These are phyloP conservation scores for Neospermospora avenae DNA, from an alignment of 2,329 filamentous ascomycete species.

Conservation along the genomic window DNA sequence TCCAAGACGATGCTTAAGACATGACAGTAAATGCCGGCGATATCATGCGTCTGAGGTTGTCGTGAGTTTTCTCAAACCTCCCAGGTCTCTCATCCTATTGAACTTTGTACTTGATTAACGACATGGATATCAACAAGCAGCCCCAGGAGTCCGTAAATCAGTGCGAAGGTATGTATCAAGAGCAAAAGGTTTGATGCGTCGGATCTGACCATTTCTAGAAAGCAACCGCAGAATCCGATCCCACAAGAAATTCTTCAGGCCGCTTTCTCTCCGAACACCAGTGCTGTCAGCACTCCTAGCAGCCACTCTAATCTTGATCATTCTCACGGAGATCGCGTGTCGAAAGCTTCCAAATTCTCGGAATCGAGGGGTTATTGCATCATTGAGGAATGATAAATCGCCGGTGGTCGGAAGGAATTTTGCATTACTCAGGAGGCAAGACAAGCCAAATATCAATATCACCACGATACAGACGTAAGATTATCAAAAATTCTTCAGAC, in stretches of 20 bases:
- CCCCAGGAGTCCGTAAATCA: too few relatives aligned
- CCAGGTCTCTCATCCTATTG: too few relatives aligned
- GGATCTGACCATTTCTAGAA: not conserved
- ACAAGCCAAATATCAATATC: not conserved
- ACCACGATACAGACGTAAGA: not conserved
- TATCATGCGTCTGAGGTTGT: too few relatives aligned
- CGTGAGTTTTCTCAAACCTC: too few relatives aligned
- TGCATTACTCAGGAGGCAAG: not conserved
- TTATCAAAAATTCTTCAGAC: not conserved
- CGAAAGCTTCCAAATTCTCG: not conserved
- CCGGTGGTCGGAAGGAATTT: not conserved
- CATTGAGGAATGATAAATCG: not conserved
- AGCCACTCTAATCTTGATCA: not conserved
- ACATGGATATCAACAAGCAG: too few relatives aligned
- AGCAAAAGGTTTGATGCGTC: not conserved
- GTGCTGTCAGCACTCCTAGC: not conserved
- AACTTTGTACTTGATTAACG: too few relatives aligned
- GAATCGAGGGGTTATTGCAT: conserved; percentile 2
- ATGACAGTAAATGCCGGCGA: too few relatives aligned
- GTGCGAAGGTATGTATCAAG: not conserved
- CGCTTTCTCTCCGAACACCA: not conserved
- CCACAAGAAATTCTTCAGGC: not conserved
- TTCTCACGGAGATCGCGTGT: not conserved
- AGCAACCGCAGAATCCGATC: not conserved
- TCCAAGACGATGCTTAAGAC: too few relatives aligned